Percentiles rank a stretch among this genome's conserved stretches.
Conservation (phyloP, 257 asterid genomes). For the Petunia secreta region DNA sequence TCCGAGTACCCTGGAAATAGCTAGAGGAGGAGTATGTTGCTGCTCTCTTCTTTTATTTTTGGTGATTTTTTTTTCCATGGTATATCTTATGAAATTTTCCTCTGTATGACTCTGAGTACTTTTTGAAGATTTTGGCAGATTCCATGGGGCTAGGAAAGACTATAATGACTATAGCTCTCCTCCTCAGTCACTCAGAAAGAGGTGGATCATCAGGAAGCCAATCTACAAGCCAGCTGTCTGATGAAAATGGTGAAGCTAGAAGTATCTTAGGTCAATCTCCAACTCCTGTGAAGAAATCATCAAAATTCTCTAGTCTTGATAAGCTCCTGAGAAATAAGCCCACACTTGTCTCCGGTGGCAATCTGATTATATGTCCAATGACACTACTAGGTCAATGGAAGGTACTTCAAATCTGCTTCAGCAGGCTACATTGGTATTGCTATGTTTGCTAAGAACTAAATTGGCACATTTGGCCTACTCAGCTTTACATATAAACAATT, state of each 20-base stretch:
- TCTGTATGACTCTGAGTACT: slow-evolving; percentile 39
- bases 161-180: slow-evolving; percentile 91
- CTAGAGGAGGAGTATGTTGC: slow-evolving; percentile 95
- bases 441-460: slow-evolving; percentile 27
- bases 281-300: slow-evolving; percentile 49
- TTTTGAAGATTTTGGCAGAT: slow-evolving; percentile 91
- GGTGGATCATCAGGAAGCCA: slow-evolving; percentile 55
- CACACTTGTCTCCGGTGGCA: slow-evolving; percentile 70
- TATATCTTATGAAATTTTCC: slow-evolving; percentile 24
- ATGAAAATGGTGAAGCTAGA: slow-evolving; percentile 49
- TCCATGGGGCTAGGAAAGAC: slow-evolving; percentile 99
- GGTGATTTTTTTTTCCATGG: slow-evolving; percentile 15
- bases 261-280: slow-evolving; percentile 52
- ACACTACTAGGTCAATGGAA: slow-evolving; percentile 98
- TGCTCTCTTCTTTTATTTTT: slow-evolving; percentile 36
- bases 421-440: neutral
- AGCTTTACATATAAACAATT: slow-evolving; percentile 11
- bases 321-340: slow-evolving; percentile 62
- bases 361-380: slow-evolving; percentile 93
- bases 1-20: slow-evolving; percentile 93
- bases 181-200: slow-evolving; percentile 68
- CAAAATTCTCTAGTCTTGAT: slow-evolving; percentile 63
- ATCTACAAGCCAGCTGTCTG: slow-evolving; percentile 44
- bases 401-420: slow-evolving; percentile 47
- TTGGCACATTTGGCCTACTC: slow-evolving; percentile 23